Percentiles rank a stretch among this genome's conserved stretches.
Evolutionary conservation across 306 rosid species (phyloP).

Genomic region (Carpinus fangiana): DNA sequence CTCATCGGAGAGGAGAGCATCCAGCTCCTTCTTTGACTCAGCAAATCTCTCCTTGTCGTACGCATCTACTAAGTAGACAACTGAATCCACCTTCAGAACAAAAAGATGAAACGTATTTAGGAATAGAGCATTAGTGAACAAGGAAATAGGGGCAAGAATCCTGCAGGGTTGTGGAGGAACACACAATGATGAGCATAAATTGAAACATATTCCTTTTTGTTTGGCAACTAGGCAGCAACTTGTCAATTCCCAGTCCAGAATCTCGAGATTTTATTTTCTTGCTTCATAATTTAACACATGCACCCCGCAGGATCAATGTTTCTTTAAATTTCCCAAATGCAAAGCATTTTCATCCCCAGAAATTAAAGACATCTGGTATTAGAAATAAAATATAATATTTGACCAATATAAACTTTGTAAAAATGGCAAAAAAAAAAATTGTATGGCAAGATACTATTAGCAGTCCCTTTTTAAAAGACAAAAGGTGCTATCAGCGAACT

Average conservation of each 20-base stretch:
- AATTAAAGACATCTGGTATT: not conserved
- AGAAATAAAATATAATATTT: not conserved
- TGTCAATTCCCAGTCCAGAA: not conserved
- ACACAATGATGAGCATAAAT: not conserved
- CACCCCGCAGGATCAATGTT: too few species aligned
- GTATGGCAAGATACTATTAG: constrained; percentile 38
- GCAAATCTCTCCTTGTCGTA: constrained; percentile 82
- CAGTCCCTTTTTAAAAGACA: constrained; percentile 30
- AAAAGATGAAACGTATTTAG: not conserved
- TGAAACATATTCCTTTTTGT: not conserved
- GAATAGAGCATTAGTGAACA: not conserved
- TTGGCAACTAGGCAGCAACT: not conserved
- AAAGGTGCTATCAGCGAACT: constrained; percentile 46
- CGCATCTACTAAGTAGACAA: constrained; percentile 78
- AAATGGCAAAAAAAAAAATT: not conserved
- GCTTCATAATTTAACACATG: too few species aligned
- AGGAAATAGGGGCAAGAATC: not conserved
- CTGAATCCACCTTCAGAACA: constrained; percentile 76
- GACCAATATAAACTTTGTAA: not conserved
- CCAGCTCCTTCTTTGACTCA: constrained; percentile 76
- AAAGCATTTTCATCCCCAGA: not conserved
- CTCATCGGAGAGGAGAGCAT: constrained; percentile 83
- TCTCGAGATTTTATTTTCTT: not conserved
- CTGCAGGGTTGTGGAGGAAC: not conserved
- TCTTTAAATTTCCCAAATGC: not conserved